Evolutionary conservation across 2,329 filamentous ascomycete species (phyloP), one percentile per base, ranked within the genome.

Genomic region (Arthroderma sp.): DNA sequence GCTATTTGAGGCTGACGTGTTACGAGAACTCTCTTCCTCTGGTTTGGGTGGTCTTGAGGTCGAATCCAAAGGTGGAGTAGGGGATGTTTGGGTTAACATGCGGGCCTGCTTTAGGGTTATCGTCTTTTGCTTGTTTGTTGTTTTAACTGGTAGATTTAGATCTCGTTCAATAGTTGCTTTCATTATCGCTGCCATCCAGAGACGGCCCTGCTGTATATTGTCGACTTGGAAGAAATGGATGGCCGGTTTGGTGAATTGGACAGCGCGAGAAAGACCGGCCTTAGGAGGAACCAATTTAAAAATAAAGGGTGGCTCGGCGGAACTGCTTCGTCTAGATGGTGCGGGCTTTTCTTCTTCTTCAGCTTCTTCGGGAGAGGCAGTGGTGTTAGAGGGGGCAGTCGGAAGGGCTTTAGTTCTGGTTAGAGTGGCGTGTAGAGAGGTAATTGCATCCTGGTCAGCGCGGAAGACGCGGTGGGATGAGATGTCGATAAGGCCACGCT

Each of bases 101-200:
- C 86, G 84, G 11, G 93, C 93, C 73, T 95, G 95, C 57, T 85
- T 81, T 5, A 98, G 81, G 25, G 87, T 93, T 57, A 98, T 95
- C 0, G 93, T 98, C 77, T 95, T 93, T 69, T 96, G 91, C 68
- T 95, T 91, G 73, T 97, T 97, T 2, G 90, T 95, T 2, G 7
- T 88, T 93, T 19, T 88, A 60, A 95, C 85, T 8, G 86, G 82
- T 60, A 86, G 81, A 2, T 81, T 81, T 66, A 82, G 75, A 64
- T 98, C 93, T 60, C 91, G 86, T 68, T 97, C 91, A 65, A 98
- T 98, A 1, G 93, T 98, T 9, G 93, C 93, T 74, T 98, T 98
- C 88, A 98, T 95, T 55, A 98, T 76, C 4, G 93, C 93, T 3
- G 90, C 93, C 93, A 98, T 98, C 93, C 93, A 98, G 41, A 94